Conservation (phyloP, 2,329 filamentous ascomycete species). For the Chaetomium olivaceum region DNA sequence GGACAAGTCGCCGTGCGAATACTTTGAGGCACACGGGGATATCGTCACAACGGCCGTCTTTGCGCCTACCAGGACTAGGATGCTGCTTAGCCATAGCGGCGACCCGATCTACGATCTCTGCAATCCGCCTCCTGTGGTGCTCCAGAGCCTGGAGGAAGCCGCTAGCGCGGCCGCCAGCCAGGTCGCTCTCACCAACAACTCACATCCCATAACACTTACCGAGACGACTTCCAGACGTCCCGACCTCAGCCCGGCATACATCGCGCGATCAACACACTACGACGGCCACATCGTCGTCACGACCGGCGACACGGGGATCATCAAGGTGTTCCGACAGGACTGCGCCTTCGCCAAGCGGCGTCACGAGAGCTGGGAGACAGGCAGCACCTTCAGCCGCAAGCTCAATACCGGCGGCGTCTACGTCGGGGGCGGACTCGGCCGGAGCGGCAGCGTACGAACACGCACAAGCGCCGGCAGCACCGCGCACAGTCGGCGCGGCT, state of each 20-base stretch:
- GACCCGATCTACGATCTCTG: constrained; percentile 96
- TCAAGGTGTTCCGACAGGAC: constrained; percentile 95
- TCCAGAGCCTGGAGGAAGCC: constrained; percentile 71
- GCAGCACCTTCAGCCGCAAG: constrained; percentile 73
- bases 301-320: constrained; percentile 80
- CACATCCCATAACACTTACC: constrained; percentile 36
- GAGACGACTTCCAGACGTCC: constrained; percentile 45
- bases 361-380: constrained; percentile 74
- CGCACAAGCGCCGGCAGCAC: constrained; percentile 53
- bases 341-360: constrained; percentile 80
- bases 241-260: constrained; percentile 73
- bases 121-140: constrained; percentile 86
- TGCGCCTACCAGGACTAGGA: constrained; percentile 75
- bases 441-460: constrained; percentile 58
- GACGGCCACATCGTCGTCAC: constrained; percentile 91
- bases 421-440: constrained; percentile 58
- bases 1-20: constrained; percentile 81
- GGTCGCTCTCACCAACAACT: constrained; percentile 41
- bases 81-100: constrained; percentile 75
- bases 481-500: constrained; percentile 54
- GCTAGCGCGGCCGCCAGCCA: constrained; percentile 43
- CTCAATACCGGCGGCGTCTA: constrained; percentile 60
- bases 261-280: constrained; percentile 72
- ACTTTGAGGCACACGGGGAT: constrained; percentile 85
- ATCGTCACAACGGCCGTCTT: constrained; percentile 89